These are phyloP conservation scores for Sodiomyces alkalinus DNA, from an alignment of 2,329 filamentous ascomycete genomes.

Conservation along the genomic window DNA sequence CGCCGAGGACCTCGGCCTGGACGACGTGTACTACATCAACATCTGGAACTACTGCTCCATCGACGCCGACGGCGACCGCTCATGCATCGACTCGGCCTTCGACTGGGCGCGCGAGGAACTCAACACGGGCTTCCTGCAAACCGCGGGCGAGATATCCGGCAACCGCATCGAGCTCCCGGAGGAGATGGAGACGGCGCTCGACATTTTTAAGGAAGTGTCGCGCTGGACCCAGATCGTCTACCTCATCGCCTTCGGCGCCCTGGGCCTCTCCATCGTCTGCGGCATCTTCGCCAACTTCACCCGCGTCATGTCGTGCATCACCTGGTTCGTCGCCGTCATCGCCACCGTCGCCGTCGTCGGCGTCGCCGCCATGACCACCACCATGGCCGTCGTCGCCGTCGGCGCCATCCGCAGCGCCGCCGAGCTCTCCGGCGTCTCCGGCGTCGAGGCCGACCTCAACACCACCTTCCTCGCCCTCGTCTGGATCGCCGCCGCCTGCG, in stretches of 20 bases:
- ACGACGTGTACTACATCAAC: constrained; percentile 64
- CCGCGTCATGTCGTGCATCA: constrained; percentile 66
- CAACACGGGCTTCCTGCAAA: constrained; percentile 45
- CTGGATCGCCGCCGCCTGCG: constrained; percentile 71
- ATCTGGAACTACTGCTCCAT: constrained; percentile 79
- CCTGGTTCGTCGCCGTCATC: constrained; percentile 59
- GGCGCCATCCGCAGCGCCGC: constrained; percentile 52
- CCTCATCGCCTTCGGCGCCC: constrained; percentile 54
- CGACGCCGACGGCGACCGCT: constrained; percentile 35
- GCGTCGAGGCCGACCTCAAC: constrained; percentile 53
- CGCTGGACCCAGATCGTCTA: constrained; percentile 79
- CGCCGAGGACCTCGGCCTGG: constrained; percentile 44
- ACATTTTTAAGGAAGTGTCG: constrained; percentile 56
- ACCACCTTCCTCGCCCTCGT: constrained; percentile 52
- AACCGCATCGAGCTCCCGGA: constrained; percentile 50
- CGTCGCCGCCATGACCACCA: constrained; percentile 59
- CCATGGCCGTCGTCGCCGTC: constrained; percentile 54
- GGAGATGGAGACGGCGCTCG: constrained; percentile 50
- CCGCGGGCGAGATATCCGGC: constrained; percentile 30
- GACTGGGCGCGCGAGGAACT: constrained; percentile 66
- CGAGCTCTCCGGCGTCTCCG: constrained; percentile 59
- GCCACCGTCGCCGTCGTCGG: constrained; percentile 38
- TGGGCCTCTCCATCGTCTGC: constrained; percentile 56
- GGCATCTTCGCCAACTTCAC: constrained; percentile 76
- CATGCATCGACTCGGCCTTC: constrained; percentile 57